Percentiles rank a stretch among this genome's conserved stretches.
Evolutionary conservation across 2,329 filamentous ascomycete species (phyloP).

Genomic region (Beauveria pseudobassiana): DNA sequence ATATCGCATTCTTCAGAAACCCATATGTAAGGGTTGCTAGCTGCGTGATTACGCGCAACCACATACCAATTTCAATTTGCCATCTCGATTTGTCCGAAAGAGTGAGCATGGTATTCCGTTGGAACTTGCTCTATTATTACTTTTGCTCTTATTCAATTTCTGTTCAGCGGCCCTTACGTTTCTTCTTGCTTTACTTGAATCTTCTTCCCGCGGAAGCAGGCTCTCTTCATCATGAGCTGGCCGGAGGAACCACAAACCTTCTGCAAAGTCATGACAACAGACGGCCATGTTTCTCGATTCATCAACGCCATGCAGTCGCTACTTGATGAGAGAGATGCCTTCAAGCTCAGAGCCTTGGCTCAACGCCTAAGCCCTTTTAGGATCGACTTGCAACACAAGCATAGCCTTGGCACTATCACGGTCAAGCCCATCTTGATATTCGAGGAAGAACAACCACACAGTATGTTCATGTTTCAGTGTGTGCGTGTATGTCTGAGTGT

Average conservation of each 20-base stretch:
- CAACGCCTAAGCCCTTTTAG: background rate
- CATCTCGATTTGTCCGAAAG: too few relatives aligned
- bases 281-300: background rate
- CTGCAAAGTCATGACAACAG: background rate
- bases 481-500: too few relatives aligned
- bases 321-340: background rate
- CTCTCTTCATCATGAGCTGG: background rate
- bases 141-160: too few relatives aligned
- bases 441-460: background rate
- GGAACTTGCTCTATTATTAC: too few relatives aligned
- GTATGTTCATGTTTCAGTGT: background rate
- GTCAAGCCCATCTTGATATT: background rate
- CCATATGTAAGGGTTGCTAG: too few relatives aligned
- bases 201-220: too few relatives aligned
- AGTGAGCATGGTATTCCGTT: too few relatives aligned
- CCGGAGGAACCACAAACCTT: background rate
- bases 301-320: background rate
- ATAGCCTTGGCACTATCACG: background rate
- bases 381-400: background rate
- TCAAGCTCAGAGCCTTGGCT: background rate
- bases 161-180: too few relatives aligned
- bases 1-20: too few relatives aligned
- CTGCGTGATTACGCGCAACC: too few relatives aligned
- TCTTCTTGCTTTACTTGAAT: too few relatives aligned
- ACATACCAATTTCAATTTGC: too few relatives aligned